Evolutionary conservation across 1,139 yeast genomes (phyloP), one percentile per base, ranked within the genome.

Genomic region (Taphrina pruni): DNA sequence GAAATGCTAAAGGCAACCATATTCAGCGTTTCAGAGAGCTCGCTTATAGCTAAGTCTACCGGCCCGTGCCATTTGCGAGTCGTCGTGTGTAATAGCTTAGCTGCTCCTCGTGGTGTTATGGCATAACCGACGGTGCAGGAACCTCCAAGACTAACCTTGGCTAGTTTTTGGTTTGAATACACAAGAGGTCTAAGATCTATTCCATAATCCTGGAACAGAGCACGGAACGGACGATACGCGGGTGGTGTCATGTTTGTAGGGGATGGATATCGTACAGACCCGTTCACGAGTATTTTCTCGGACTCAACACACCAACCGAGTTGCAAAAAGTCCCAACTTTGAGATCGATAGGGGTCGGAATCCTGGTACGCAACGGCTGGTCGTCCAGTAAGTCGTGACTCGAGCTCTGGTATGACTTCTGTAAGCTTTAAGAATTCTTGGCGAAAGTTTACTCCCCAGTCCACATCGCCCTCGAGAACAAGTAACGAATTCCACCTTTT

Each of bases 1-100:
- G 51, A n/a, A n/a, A 46, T 17, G n/a, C 51, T 46, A 46, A 46
- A 5, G 51, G 51, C 51, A 17, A 46, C 51, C 51, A 46, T n/a
- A n/a, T 46, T 20, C 11, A 20, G 20, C 20, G 7, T 21, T 8
- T 32, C 32, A 9, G 54, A 50, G 12, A 50, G 32, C n/a, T 11
- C 36, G 36, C 54, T 50, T 11, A 50, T 50, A 6, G 36, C 54
- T 26, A 50, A 8, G 21, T 50, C 54, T 7, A 50, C 36, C 36
- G 32, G 54, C 1, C 54, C 54, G 9, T 21, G 36, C 54, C 54
- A 50, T 11, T 50, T 9, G 32, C 54, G 54, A 8, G 54, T 50
- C 6, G 54, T 50, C 36, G 20, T 50, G 54, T 50, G 54, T n/a
- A 50, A n/a, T n/a, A 50, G 21, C 36, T 50, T 50, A 21, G 36